Evolutionary conservation across 495 filamentous ascomycete genomes (phyloP).

Genomic region (Penicillium pancosmium): DNA sequence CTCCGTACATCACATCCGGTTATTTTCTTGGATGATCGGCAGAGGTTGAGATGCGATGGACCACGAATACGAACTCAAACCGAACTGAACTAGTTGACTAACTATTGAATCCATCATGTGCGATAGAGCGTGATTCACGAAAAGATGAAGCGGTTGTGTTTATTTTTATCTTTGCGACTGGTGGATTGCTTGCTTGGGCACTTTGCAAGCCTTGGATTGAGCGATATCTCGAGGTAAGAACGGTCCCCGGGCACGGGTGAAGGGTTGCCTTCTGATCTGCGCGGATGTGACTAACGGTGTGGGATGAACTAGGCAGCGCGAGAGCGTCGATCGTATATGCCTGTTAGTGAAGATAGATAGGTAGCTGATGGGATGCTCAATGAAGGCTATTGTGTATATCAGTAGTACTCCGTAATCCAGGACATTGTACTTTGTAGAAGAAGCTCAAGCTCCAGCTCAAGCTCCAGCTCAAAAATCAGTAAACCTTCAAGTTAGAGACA

Average conservation of each 20-base stretch:
- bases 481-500: too few species aligned
- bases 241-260: too few species aligned
- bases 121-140: conserved; percentile 74
- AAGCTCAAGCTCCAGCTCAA: too few species aligned
- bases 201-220: conserved; percentile 66
- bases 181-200: conserved; percentile 82
- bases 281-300: conserved; percentile 1
- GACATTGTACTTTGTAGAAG: too few species aligned
- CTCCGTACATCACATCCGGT: background rate
- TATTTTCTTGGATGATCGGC: background rate
- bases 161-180: conserved; percentile 85
- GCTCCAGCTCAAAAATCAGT: too few species aligned
- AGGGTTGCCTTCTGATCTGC: background rate
- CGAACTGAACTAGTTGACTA: conserved; percentile 10
- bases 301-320: conserved; percentile 38
- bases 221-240: conserved; percentile 57
- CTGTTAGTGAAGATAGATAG: conserved; percentile 37
- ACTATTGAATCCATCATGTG: conserved; percentile 5
- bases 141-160: conserved; percentile 93
- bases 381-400: too few species aligned
- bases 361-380: too few species aligned
- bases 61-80: background rate
- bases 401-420: too few species aligned
- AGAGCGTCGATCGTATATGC: conserved; percentile 49
- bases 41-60: background rate